phyloP scores from a whole-genome alignment of 257 asterid genomes.

The Plantago ovata region DNA sequence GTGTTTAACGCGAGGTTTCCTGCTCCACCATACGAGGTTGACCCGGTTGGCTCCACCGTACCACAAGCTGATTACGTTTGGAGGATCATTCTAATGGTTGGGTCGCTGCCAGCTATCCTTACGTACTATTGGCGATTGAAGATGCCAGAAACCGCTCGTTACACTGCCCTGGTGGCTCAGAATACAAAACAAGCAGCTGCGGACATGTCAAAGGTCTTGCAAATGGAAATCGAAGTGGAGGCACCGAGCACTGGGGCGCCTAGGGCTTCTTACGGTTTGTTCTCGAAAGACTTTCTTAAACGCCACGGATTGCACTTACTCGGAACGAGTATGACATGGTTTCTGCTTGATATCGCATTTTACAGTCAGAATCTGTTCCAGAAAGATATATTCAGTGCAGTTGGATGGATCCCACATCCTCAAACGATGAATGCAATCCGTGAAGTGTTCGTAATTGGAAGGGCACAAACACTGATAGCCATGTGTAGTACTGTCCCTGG shows the following conservation, averaged over 20 bases:
- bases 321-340: too few species aligned
- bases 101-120: slow-evolving; percentile 36
- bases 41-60: slow-evolving; percentile 31
- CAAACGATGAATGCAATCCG: slow-evolving; percentile 32
- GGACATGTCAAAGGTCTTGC: slow-evolving; percentile 39
- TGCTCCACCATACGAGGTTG: slow-evolving; percentile 28
- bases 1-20: slow-evolving; percentile 22
- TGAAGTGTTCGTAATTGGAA: slow-evolving; percentile 35
- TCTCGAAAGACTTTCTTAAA: too few species aligned
- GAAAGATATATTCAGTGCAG: slow-evolving; percentile 38
- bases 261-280: slow-evolving; percentile 20
- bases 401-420: slow-evolving; percentile 47
- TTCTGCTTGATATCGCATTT: too few species aligned
- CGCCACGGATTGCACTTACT: too few species aligned
- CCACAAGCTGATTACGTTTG: slow-evolving; percentile 47
- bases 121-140: slow-evolving; percentile 45
- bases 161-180: slow-evolving; percentile 46
- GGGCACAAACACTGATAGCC: slow-evolving; percentile 40
- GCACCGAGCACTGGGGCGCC: slow-evolving; percentile 4
- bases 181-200: slow-evolving; percentile 36
- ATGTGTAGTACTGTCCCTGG: slow-evolving; percentile 52
- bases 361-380: slow-evolving; percentile 42
- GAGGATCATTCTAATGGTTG: slow-evolving; percentile 39
- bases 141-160: slow-evolving; percentile 54
- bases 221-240: slow-evolving; percentile 29